These are phyloP conservation scores for Lipomyces sp. DNA, from an alignment of 805 yeast genomes.

Conservation along the genomic window DNA sequence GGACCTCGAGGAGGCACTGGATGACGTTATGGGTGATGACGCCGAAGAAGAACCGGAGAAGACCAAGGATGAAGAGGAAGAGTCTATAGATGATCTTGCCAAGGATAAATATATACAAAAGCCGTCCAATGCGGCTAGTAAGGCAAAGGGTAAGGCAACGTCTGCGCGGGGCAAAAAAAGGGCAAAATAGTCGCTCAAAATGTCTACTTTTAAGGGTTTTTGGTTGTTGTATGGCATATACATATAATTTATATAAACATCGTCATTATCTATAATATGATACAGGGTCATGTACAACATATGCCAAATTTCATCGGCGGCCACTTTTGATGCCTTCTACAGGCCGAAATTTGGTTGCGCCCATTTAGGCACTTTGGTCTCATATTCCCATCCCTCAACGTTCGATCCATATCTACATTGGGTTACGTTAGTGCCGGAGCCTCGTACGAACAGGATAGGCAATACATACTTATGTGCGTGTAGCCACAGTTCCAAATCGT, in stretches of 20 bases:
- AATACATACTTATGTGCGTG: conserved; percentile 72
- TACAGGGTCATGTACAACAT: neutral
- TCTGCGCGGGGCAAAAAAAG: conserved; percentile 30
- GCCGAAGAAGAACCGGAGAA: conserved; percentile 51
- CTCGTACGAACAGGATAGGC: conserved; percentile 53
- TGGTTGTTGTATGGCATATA: neutral
- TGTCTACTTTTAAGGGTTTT: neutral
- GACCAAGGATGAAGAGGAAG: conserved; percentile 51
- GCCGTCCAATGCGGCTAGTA: conserved; percentile 48
- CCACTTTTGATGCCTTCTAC: neutral
- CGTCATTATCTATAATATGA: neutral
- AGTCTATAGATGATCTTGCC: conserved; percentile 46
- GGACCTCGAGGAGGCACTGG: conserved; percentile 65
- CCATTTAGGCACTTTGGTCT: conserved; percentile 83
- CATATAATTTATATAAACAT: neutral
- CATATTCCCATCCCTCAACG: conserved; percentile 64
- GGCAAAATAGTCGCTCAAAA: neutral
- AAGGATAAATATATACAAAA: conserved; percentile 69
- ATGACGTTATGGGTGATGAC: conserved; percentile 58
- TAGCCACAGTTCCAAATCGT: conserved; percentile 85
- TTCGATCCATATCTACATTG: conserved; percentile 23
- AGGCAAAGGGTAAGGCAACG: conserved; percentile 37
- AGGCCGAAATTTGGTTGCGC: conserved; percentile 50
- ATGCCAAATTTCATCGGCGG: neutral
- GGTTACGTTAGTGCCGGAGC: neutral